These are phyloP conservation scores for Coemansia sp. DNA, from an alignment of 192 early-diverging fungal genomes.

Conservation along the genomic window DNA sequence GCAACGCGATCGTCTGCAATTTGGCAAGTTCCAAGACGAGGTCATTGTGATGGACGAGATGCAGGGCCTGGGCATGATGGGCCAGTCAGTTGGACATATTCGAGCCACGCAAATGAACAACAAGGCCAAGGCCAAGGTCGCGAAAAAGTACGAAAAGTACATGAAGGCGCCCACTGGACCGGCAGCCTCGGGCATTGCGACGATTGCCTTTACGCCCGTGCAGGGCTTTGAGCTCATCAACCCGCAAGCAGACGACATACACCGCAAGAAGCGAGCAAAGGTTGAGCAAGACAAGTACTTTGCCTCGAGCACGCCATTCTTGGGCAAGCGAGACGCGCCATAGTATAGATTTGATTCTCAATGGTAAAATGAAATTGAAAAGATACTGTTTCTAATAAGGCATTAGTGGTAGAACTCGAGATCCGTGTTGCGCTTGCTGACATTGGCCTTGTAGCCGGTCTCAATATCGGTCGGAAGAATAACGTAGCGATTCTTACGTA, in stretches of 20 bases:
- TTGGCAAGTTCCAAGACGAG: slow-evolving; percentile 91
- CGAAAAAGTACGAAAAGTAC: slow-evolving; percentile 59
- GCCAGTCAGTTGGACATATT: slow-evolving; percentile 74
- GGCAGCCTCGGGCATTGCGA: slow-evolving; percentile 77
- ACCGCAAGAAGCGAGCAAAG: slow-evolving; percentile 55
- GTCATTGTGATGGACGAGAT: slow-evolving; percentile 78
- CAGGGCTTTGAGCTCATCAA: slow-evolving; percentile 93
- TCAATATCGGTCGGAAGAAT: slow-evolving; percentile 94
- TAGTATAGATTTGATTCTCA: background rate
- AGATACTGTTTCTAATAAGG: background rate
- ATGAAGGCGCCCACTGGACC: slow-evolving; percentile 40
- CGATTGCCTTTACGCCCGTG: slow-evolving; percentile 91
- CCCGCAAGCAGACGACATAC: slow-evolving; percentile 63
- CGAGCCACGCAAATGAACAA: slow-evolving; percentile 68
- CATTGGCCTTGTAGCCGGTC: slow-evolving; percentile 93
- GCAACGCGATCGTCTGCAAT: slow-evolving; percentile 86
- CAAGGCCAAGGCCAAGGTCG: slow-evolving; percentile 65
- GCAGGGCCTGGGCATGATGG: slow-evolving; percentile 86
- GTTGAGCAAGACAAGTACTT: slow-evolving; percentile 74
- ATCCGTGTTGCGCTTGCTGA: slow-evolving; percentile 94
- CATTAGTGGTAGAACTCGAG: slow-evolving; percentile 93
- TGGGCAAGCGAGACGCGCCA: slow-evolving; percentile 41
- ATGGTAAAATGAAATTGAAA: background rate
- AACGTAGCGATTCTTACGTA: slow-evolving; percentile 97
- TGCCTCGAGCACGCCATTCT: slow-evolving; percentile 64